Evolutionary conservation across 495 filamentous ascomycete genomes (phyloP).

Genomic region (Mytilinidion resinicola): DNA sequence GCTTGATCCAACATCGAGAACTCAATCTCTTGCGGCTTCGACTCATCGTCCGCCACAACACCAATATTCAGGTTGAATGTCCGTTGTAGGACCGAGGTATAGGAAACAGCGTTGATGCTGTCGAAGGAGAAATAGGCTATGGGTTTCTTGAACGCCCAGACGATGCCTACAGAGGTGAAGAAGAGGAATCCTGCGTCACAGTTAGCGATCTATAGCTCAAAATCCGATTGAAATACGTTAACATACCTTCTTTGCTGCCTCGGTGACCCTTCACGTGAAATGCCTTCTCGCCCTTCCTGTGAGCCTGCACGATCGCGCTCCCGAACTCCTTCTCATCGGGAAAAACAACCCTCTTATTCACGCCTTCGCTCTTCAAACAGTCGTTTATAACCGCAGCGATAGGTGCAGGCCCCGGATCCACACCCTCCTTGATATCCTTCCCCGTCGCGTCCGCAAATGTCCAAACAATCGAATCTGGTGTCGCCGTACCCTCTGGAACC

Average conservation of each 20-base stretch:
- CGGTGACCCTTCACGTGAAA: constrained; percentile 87
- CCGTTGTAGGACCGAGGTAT: constrained; percentile 81
- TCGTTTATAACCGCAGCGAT: constrained; percentile 39
- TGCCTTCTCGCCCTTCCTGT: constrained; percentile 84
- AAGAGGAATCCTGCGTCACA: constrained; percentile 66
- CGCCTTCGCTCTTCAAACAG: constrained; percentile 32
- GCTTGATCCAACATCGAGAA: constrained; percentile 42
- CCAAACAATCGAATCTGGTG: constrained; percentile 71
- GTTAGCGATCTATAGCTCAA: neutral
- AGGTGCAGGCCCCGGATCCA: constrained; percentile 21
- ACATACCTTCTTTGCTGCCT: constrained; percentile 80
- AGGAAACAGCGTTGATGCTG: constrained; percentile 72
- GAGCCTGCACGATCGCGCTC: constrained; percentile 68
- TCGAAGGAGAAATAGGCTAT: constrained; percentile 78
- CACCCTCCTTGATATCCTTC: constrained; percentile 26
- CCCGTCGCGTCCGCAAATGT: constrained; percentile 41
- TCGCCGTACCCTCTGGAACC: constrained; percentile 26
- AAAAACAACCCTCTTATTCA: constrained; percentile 56
- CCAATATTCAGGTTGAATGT: constrained; percentile 90
- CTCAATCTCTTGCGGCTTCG: constrained; percentile 32
- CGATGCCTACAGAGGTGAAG: constrained; percentile 75
- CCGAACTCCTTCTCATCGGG: constrained; percentile 71
- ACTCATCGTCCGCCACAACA: constrained; percentile 35
- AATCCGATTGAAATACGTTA: neutral
- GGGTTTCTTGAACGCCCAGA: constrained; percentile 96